phyloP scores from a whole-genome alignment of 2,329 filamentous ascomycete genomes.

The Cytospora chrysosperma region DNA sequence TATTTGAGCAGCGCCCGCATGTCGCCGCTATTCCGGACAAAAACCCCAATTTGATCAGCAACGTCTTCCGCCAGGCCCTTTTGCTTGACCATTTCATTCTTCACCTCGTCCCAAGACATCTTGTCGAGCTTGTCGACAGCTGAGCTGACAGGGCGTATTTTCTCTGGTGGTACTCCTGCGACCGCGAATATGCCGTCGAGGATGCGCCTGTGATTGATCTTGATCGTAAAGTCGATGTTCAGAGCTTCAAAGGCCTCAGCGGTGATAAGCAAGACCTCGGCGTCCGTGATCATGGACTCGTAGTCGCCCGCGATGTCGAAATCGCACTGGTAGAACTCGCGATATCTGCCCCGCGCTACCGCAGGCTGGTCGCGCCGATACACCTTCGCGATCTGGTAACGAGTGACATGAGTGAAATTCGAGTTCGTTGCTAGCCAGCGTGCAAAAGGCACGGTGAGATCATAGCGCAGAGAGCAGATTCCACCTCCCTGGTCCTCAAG shows the following conservation, averaged over 20 bases:
- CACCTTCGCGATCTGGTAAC: constrained; percentile 76
- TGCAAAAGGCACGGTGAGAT: constrained; percentile 80
- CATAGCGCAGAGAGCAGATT: constrained; percentile 77
- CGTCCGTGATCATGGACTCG: constrained; percentile 89
- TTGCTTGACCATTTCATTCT: constrained; percentile 88
- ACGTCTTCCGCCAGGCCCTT: constrained; percentile 76
- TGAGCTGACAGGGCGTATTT: constrained; percentile 86
- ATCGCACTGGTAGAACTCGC: constrained; percentile 96
- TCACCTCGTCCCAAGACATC: constrained; percentile 82
- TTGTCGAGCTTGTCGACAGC: constrained; percentile 97
- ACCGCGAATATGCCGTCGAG: constrained; percentile 90
- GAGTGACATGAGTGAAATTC: constrained; percentile 77
- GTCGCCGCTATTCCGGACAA: constrained; percentile 45
- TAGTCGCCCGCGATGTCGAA: constrained; percentile 89
- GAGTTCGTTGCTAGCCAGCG: constrained; percentile 92
- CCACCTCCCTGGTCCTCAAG: constrained; percentile 82
- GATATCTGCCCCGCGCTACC: constrained; percentile 86
- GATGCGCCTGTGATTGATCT: constrained; percentile 92
- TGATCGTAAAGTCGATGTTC: constrained; percentile 73
- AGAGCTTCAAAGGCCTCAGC: constrained; percentile 76
- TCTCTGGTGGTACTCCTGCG: constrained; percentile 80
- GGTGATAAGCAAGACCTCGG: constrained; percentile 81
- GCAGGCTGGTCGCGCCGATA: constrained; percentile 70
- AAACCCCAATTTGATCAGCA: constrained; percentile 84
- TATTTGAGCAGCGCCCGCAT: constrained; percentile 65